phyloP scores from a whole-genome alignment of 306 rosid genomes.

The Senna siamea region DNA sequence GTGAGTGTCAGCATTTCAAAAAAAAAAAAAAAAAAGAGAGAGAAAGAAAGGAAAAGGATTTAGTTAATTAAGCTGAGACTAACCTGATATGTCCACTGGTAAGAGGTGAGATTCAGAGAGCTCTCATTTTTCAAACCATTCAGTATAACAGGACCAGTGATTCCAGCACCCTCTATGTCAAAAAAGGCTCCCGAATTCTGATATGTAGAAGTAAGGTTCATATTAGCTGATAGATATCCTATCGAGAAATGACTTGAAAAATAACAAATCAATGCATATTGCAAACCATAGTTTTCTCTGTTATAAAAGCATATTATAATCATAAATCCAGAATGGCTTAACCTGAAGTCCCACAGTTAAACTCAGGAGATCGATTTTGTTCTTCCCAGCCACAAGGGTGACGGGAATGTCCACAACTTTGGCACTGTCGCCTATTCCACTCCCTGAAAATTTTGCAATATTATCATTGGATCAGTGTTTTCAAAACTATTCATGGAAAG shows the following conservation, averaged over 20 bases:
- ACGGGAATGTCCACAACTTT: slow-evolving; percentile 67
- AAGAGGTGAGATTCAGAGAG: slow-evolving; percentile 72
- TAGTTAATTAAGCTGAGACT: slow-evolving; percentile 32
- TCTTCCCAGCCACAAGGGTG: slow-evolving; percentile 64
- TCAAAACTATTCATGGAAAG: neutral
- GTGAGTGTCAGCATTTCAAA: neutral
- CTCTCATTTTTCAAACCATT: slow-evolving; percentile 60
- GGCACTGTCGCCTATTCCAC: slow-evolving; percentile 57
- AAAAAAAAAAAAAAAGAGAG: slow-evolving; percentile 21
- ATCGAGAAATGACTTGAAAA: neutral
- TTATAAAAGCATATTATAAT: neutral
- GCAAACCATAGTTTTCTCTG: slow-evolving; percentile 16
- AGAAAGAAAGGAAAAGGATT: no score
- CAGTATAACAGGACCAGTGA: slow-evolving; percentile 85
- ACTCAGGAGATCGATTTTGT: slow-evolving; percentile 84
- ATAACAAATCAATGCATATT: slow-evolving; percentile 5
- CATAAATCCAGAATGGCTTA: slow-evolving; percentile 14
- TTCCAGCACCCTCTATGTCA: slow-evolving; percentile 77
- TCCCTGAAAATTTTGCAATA: slow-evolving; percentile 55
- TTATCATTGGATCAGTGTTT: neutral
- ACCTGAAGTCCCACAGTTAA: slow-evolving; percentile 97
- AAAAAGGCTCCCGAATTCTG: slow-evolving; percentile 86
- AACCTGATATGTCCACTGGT: slow-evolving; percentile 89
- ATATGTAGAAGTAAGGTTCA: slow-evolving; percentile 17
- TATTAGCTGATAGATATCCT: slow-evolving; percentile 22